Base-by-base conservation (phyloP, 495 filamentous ascomycete species). In the Bacidia gigantensis region DNA sequence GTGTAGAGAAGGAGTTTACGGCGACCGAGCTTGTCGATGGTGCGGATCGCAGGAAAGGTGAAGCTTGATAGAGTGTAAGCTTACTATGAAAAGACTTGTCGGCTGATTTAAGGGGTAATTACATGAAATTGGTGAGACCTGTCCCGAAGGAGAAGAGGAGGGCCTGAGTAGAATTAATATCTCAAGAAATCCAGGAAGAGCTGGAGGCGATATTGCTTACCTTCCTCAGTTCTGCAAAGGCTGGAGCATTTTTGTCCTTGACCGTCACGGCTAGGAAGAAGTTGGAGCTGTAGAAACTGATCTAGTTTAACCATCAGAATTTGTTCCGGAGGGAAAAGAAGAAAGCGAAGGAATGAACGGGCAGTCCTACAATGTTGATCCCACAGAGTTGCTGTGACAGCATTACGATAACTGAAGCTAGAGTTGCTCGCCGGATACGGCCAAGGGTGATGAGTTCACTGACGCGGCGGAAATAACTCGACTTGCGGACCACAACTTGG, bases 361-460 rank as follows among this genome's bases (percentile, higher is more conserved):
- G n/a, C n/a, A n/a, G n/a, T 2, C 26, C 26, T 11, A 18, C 23
- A 26, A 47, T 10, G 7, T 24, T 24, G 45, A 47, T 82, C 56
- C 83, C 83, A 61, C 84, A 89, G 78, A 90, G 84, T 66, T 90
- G 86, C 67, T 89, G 83, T 3, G 77, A 78, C 53, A 82, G 75
- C 81, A 83, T 84, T 54, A 83, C 81, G 41, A 76, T 47, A 23
- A 47, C 20, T 25, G 45, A 47, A 14, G 45, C 45, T 5, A 47
- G 3, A 1, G 45, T 47, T n/a, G 45, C 45, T 25, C 25, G 45
- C 14, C 45, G 20, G 1, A 47, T 17, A 3, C 45, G 45, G 14
- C 25, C 18, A n/a, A 11, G 9, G 45, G 25, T 14, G 18, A 20
- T 17, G 25, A 47, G 45, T 25, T 47, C 45, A 3, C 5, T 24